Evolutionary conservation across 768 basidiomycete species (phyloP), one percentile per base, ranked within the genome.

Genomic region (Mycena epipterygia): DNA sequence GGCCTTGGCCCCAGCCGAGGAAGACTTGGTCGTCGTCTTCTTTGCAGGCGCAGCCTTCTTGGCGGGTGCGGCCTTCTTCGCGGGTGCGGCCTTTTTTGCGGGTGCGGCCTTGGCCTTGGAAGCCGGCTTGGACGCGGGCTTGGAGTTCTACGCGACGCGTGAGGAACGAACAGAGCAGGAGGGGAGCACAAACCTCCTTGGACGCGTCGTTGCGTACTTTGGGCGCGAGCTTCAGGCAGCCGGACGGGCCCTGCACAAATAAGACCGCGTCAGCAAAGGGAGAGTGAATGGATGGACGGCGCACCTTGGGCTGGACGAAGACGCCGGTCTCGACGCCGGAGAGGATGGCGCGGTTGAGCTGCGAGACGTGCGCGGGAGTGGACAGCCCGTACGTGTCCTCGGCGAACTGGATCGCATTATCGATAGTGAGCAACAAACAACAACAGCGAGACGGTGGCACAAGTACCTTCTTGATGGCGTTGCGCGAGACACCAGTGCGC

Each of bases 311-410:
- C 39, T 81, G 75, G 3, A 79, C 69, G 56, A 84, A 85, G 14
- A 81, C 71, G 19, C 82, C 83, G 32, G 49, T 58, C 79, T 93
- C 92, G 39, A 88, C 87, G 56, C 95, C 95, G 60, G 84, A 81
- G 48, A 87, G 81, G 80, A 96, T 93, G 67, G 94, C 94, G 67
- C 88, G 88, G 76, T 89, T 89, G 78, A 97, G 85, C 81, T 93
- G 92, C 69, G 87, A 89, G 75, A 87, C 80, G 81, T 94, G 91
- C 30, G 89, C 83, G 52, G 89, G 85, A 59, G 85, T 89, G 73
- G 92, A 88, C 71, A 97, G 81, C 72, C 89, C 86, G 85, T 95
- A 97, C 74, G 87, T 89, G 74, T 94, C 90, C 80, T 95, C 93
- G 56, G 96, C 91, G 80, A 83, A 97, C 94, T 96, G 70, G 48